These are phyloP conservation scores for Fagus crenata DNA, from an alignment of 306 rosid genomes.

Conservation along the genomic window DNA sequence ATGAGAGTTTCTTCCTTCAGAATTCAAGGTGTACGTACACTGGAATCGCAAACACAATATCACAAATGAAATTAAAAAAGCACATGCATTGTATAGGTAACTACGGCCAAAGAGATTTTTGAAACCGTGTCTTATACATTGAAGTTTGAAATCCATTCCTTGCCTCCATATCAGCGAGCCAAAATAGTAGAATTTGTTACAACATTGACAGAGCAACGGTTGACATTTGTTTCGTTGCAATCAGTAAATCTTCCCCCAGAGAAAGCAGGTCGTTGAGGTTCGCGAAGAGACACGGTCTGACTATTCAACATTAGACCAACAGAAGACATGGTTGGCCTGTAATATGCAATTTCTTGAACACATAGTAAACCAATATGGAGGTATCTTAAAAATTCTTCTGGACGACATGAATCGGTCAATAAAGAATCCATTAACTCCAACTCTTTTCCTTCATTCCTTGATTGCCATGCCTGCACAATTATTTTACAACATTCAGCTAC, in stretches of 20 bases:
- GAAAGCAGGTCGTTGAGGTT: slow-evolving; percentile 43
- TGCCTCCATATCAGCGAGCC: not conserved
- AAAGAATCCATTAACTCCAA: slow-evolving; percentile 43
- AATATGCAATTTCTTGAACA: slow-evolving; percentile 51
- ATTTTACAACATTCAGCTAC: not conserved
- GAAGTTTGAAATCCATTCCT: not conserved
- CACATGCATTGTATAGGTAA: no score
- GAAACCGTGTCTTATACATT: not conserved
- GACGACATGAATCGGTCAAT: slow-evolving; percentile 28
- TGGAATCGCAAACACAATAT: no score
- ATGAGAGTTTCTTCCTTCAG: no score
- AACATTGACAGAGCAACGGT: slow-evolving; percentile 25
- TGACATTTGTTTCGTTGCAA: not conserved
- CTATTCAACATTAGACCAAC: slow-evolving; percentile 43
- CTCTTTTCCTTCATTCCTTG: slow-evolving; percentile 38
- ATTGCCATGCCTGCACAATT: slow-evolving; percentile 43
- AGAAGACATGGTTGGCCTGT: slow-evolving; percentile 52
- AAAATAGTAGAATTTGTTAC: slow-evolving; percentile 21
- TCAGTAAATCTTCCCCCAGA: slow-evolving; percentile 29
- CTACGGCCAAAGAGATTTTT: no score
- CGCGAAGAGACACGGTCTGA: slow-evolving; percentile 20
- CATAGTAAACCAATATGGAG: slow-evolving; percentile 46
- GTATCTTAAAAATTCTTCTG: slow-evolving; percentile 35
- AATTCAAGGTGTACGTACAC: no score
- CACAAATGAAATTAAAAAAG: no score